A percentile compares a stretch with the other conserved stretches of the same genome.
phyloP scores from a whole-genome alignment of 768 basidiomycete genomes.

The Fomitopsis pulvina region DNA sequence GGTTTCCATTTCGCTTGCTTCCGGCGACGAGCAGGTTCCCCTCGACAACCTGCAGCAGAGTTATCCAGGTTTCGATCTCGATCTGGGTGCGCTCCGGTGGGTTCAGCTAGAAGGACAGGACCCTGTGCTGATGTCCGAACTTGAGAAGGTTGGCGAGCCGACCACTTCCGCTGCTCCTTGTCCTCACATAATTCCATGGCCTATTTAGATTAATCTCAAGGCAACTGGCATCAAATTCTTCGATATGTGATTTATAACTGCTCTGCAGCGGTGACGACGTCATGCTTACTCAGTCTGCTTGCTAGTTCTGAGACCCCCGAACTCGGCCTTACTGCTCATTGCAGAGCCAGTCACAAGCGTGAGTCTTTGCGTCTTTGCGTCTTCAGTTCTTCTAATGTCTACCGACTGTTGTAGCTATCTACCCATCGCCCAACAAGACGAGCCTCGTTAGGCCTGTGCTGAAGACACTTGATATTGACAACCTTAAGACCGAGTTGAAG shows the following conservation, averaged over 20 bases:
- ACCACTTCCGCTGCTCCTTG: neutral
- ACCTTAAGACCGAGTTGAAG: constrained; percentile 55
- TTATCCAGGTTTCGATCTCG: constrained; percentile 60
- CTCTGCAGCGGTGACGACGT: neutral
- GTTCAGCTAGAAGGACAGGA: constrained; percentile 64
- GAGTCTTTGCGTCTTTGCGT: constrained; percentile 15
- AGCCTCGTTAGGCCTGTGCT: constrained; percentile 54
- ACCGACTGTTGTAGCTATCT: constrained; percentile 42
- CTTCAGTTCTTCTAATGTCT: constrained; percentile 12
- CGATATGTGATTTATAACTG: constrained; percentile 53
- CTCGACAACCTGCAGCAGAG: constrained; percentile 25
- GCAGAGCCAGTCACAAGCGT: constrained; percentile 34
- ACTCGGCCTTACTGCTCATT: constrained; percentile 37
- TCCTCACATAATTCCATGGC: neutral
- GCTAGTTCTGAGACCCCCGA: constrained; percentile 70
- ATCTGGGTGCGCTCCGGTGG: constrained; percentile 66
- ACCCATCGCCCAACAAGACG: constrained; percentile 55
- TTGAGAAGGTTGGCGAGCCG: constrained; percentile 62
- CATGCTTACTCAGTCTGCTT: constrained; percentile 3
- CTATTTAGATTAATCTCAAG: constrained; percentile 64
- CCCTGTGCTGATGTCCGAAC: constrained; percentile 79
- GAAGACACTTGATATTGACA: constrained; percentile 58
- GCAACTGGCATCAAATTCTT: constrained; percentile 77
- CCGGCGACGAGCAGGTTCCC: constrained; percentile 31
- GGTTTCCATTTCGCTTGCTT: constrained; percentile 29